Percentiles rank a stretch among this genome's conserved stretches.
phyloP scores from a whole-genome alignment of 106 monocot genomes.

The Acorus gramineus region DNA sequence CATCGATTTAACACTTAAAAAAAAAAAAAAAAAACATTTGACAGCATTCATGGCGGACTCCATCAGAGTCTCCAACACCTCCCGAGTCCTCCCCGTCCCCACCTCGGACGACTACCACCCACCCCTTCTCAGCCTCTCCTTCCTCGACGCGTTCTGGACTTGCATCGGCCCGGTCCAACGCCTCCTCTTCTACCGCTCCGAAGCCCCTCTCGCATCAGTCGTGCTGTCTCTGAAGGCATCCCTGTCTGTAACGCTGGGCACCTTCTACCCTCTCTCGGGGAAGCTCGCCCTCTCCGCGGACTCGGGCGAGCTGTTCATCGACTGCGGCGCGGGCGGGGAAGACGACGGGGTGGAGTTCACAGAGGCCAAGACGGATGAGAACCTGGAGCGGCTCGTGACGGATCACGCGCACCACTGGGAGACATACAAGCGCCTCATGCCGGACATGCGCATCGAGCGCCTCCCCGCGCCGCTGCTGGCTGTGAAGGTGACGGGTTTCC shows the following conservation, averaged over 20 bases:
- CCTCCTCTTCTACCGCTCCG: conserved; percentile 18
- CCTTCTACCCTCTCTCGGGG: conserved; percentile 27
- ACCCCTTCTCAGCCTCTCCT: conserved; percentile 12
- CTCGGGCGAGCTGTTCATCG: conserved; percentile 13
- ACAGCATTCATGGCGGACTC: no score
- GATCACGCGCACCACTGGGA: conserved; percentile 21
- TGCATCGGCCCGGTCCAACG: conserved; percentile 23
- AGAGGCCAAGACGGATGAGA: conserved; percentile 29
- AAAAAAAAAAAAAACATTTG: no score
- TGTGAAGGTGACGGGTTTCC: conserved; percentile 3
- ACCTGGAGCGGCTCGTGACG: conserved; percentile 13
- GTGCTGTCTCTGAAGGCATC: conserved; percentile 18
- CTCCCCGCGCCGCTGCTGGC: conserved; percentile 22
- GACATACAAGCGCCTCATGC: conserved; percentile 19
- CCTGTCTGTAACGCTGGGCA: conserved; percentile 15
- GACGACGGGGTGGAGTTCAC: conserved; percentile 18
- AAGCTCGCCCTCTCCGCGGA: conserved; percentile 25
- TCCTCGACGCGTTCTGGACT: conserved; percentile 24
- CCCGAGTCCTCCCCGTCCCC: neutral
- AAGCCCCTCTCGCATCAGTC: conserved; percentile 10
- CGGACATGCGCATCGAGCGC: conserved; percentile 4
- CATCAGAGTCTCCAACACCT: conserved; percentile 1
- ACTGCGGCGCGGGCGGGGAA: conserved; percentile 16
- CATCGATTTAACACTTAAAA: no score
- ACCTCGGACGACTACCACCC: neutral